phyloP scores from a whole-genome alignment of 2,329 filamentous ascomycete genomes.

The Leptographium wingfieldii region DNA sequence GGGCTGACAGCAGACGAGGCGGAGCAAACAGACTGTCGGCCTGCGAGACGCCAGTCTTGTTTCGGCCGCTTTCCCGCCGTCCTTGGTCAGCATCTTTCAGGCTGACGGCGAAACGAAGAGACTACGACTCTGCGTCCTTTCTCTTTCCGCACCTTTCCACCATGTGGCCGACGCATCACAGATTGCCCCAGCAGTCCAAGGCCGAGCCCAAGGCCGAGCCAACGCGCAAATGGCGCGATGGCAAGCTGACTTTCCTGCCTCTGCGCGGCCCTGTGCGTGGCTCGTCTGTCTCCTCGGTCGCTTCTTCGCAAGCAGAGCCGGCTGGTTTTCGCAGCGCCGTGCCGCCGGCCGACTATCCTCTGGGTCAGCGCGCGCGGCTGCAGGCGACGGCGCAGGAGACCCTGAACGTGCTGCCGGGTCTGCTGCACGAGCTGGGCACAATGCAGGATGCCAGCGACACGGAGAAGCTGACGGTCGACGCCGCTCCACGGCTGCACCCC shows the following conservation, averaged over 20 bases:
- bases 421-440: constrained; percentile 31
- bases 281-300: not conserved
- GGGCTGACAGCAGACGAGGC: too few species aligned
- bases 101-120: too few species aligned
- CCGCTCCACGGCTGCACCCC: constrained; percentile 20
- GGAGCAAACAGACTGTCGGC: too few species aligned
- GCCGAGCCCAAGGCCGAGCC: not conserved
- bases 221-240: not conserved
- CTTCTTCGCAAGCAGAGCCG: not conserved
- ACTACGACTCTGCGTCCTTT: too few species aligned
- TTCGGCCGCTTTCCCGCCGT: too few species aligned
- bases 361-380: constrained; percentile 15
- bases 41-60: too few species aligned
- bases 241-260: not conserved
- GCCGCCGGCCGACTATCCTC: not conserved
- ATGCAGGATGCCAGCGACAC: constrained; percentile 23
- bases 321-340: not conserved
- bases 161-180: not conserved
- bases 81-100: too few species aligned
- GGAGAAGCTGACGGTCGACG: constrained; percentile 20
- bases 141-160: too few species aligned
- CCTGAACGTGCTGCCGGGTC: constrained; percentile 28
- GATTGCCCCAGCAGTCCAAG: not conserved
- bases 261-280: not conserved
- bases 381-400: constrained; percentile 34